Conservation (phyloP, 2,329 filamentous ascomycete genomes). For the Pseudocercospora pini-densiflorae region DNA sequence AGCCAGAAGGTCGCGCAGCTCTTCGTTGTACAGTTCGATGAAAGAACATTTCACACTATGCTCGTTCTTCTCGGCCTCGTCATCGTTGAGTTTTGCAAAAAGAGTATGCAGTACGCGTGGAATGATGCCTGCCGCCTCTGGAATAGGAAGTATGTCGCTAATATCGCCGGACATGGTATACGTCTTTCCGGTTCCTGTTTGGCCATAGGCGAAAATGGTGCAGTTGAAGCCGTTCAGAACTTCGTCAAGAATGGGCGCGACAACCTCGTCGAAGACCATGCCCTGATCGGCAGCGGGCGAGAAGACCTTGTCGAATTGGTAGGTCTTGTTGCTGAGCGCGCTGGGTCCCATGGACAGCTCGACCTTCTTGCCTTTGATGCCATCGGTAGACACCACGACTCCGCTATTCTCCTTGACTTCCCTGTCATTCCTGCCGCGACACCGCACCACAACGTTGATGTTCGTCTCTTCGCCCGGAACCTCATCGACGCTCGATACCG, state of each 20-base stretch:
- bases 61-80: conserved; percentile 67
- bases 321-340: conserved; percentile 92
- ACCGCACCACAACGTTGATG: conserved; percentile 96
- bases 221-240: conserved; percentile 96
- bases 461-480: conserved; percentile 81
- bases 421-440: conserved; percentile 87
- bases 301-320: conserved; percentile 96
- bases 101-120: conserved; percentile 86
- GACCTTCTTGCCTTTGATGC: conserved; percentile 82
- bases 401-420: conserved; percentile 94
- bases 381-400: conserved; percentile 85
- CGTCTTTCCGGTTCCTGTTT: conserved; percentile 97
- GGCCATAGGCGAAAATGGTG: conserved; percentile 97
- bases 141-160: conserved; percentile 84
- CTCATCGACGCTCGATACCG: conserved; percentile 69
- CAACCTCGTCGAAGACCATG: conserved; percentile 95
- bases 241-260: conserved; percentile 90
- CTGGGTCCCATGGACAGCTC: conserved; percentile 91
- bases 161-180: conserved; percentile 99
- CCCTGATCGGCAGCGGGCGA: conserved; percentile 91
- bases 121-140: conserved; percentile 93
- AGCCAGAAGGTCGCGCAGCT: conserved; percentile 86
- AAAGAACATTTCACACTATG: conserved; percentile 97
- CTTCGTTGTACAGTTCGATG: conserved; percentile 98
- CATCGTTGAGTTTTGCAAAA: conserved; percentile 80